Conservation (phyloP, 768 basidiomycete species). For the Tricholoma furcatifolium region DNA sequence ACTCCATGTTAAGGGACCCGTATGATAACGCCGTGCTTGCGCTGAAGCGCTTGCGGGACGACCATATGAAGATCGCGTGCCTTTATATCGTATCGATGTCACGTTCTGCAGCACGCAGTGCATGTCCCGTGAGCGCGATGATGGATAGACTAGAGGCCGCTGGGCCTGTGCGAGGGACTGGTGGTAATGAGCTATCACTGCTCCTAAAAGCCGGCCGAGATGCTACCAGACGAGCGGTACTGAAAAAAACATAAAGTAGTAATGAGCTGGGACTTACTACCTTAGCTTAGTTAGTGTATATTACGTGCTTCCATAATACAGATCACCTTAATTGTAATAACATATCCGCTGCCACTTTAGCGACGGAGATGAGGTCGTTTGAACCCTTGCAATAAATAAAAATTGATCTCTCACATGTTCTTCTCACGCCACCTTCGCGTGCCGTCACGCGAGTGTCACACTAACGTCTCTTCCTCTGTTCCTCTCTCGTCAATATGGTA, state of each 20-base stretch:
- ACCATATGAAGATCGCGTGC: constrained; percentile 87
- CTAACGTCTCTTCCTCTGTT: constrained; percentile 3
- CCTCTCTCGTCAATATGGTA: constrained; percentile 14
- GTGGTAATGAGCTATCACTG: constrained; percentile 79
- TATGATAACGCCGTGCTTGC: constrained; percentile 81
- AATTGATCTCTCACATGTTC: neutral
- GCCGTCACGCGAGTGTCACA: constrained; percentile 17
- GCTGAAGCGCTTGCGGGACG: constrained; percentile 80
- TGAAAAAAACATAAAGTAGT: constrained; percentile 34
- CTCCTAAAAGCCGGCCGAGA: constrained; percentile 90
- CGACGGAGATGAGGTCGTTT: neutral
- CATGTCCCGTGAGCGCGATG: constrained; percentile 57
- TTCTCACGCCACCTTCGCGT: constrained; percentile 22
- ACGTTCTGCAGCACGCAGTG: constrained; percentile 44
- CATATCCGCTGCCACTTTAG: constrained; percentile 2
- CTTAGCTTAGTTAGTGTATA: constrained; percentile 18
- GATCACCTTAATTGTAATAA: constrained; percentile 7
- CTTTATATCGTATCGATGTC: constrained; percentile 89
- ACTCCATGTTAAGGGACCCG: constrained; percentile 60
- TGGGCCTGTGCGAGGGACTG: constrained; percentile 77
- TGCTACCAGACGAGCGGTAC: constrained; percentile 67
- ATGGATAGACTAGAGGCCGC: constrained; percentile 43
- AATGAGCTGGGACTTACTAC: constrained; percentile 11
- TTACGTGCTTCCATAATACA: constrained; percentile 4
- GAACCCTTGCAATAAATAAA: neutral